Evolutionary conservation across 257 asterid genomes (phyloP).

Genomic region (Parsonsia alboflavescens): DNA sequence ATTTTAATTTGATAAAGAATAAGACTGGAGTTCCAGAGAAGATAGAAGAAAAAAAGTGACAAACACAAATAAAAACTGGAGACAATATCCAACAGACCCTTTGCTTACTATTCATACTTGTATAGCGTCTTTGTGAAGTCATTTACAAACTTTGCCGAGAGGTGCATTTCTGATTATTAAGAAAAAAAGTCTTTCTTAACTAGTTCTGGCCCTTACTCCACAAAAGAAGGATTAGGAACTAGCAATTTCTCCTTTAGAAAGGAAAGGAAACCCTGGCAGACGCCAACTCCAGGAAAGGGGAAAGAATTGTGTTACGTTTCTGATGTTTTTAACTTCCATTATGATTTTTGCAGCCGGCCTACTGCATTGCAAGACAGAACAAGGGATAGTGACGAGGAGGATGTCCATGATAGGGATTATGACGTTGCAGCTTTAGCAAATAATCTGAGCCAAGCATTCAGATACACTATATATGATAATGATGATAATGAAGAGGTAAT

Average conservation of each 20-base stretch:
- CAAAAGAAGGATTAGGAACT: too few species aligned
- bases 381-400: constrained; percentile 93
- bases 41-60: not conserved
- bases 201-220: too few species aligned
- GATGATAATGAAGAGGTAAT: constrained; percentile 73
- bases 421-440: constrained; percentile 89
- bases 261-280: not conserved
- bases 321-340: not conserved
- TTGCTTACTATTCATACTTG: not conserved
- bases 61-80: not conserved
- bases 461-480: constrained; percentile 73
- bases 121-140: not conserved
- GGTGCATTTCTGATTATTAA: not conserved
- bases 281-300: not conserved
- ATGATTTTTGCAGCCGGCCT: constrained; percentile 69
- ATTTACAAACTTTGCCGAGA: not conserved
- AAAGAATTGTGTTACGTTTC: not conserved
- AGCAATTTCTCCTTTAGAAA: not conserved
- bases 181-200: not conserved
- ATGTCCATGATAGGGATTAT: constrained; percentile 81
- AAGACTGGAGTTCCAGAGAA: not conserved
- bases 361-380: constrained; percentile 78
- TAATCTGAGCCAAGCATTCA: constrained; percentile 86
- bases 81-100: not conserved
- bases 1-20: not conserved